Conservation (phyloP, 1,284 basidiomycete species). For the Bjerkandera adusta region DNA sequence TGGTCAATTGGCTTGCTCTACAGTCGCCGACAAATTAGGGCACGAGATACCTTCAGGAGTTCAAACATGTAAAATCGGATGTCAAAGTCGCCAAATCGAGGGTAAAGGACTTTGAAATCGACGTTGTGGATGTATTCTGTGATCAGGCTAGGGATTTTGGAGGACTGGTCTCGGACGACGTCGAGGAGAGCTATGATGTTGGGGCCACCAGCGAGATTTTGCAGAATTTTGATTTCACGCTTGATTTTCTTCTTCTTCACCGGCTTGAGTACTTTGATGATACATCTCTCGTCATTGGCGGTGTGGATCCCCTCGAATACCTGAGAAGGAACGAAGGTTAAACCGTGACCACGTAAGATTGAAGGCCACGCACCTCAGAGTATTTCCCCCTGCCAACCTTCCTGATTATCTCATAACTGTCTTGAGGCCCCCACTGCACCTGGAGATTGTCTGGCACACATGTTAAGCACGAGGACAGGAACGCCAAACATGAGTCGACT, state of each 20-base stretch:
- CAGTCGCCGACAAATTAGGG: constrained; percentile 12
- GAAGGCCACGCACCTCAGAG: constrained; percentile 70
- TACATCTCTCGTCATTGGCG: constrained; percentile 91
- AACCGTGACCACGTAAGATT: constrained; percentile 14
- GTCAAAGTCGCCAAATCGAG: constrained; percentile 92
- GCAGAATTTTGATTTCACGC: constrained; percentile 98
- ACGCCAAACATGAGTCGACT: constrained; percentile 19
- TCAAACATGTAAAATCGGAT: constrained; percentile 98
- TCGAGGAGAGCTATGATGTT: constrained; percentile 89
- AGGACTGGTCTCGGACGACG: constrained; percentile 91
- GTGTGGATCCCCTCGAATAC: constrained; percentile 98
- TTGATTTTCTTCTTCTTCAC: constrained; percentile 99
- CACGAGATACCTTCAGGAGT: constrained; percentile 76
- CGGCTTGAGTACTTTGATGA: constrained; percentile 98
- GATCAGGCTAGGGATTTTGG: constrained; percentile 96
- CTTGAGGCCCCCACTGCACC: constrained; percentile 94
- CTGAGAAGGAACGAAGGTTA: constrained; percentile 37
- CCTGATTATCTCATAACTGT: constrained; percentile 97
- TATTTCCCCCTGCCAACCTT: constrained; percentile 98
- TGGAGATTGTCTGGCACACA: constrained; percentile 75
- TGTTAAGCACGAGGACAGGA: constrained; percentile 23
- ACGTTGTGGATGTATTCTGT: constrained; percentile 99
- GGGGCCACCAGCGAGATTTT: constrained; percentile 95
- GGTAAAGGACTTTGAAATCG: constrained; percentile 97
- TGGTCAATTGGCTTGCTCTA: constrained; percentile 4